Evolutionary conservation across 345 rosid species (phyloP).

Genomic region (Salix purpurea): DNA sequence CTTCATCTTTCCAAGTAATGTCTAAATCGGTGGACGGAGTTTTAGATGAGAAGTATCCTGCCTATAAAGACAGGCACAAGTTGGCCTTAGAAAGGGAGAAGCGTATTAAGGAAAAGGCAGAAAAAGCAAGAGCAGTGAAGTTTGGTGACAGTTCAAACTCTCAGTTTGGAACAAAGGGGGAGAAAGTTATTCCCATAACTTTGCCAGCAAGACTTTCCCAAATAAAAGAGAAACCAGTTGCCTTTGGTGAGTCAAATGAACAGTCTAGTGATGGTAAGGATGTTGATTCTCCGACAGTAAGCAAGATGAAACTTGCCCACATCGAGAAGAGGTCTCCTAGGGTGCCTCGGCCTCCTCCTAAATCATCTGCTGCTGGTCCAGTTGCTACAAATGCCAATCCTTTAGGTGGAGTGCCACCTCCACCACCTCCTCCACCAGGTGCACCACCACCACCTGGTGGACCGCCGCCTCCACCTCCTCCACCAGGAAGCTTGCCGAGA

Average conservation of each 20-base stretch:
- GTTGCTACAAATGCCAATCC: conserved; percentile 25
- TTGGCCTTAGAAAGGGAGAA: conserved; percentile 88
- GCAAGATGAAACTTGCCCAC: conserved; percentile 68
- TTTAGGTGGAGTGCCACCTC: conserved; percentile 43
- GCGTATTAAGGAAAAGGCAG: conserved; percentile 73
- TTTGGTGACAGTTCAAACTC: conserved; percentile 43
- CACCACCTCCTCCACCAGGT: conserved; percentile 57
- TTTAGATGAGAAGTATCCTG: conserved; percentile 80
- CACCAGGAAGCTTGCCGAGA: conserved; percentile 80
- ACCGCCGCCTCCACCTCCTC: conserved; percentile 76
- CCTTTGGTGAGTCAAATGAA: conserved; percentile 38
- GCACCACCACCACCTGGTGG: conserved; percentile 51
- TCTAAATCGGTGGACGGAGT: conserved; percentile 81
- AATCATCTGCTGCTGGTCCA: conserved; percentile 38
- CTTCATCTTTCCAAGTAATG: conserved; percentile 80
- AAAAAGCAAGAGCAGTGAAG: conserved; percentile 67
- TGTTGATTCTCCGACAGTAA: conserved; percentile 45
- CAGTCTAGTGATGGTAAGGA: conserved; percentile 51
- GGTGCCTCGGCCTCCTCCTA: conserved; percentile 87
- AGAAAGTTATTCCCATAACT: conserved; percentile 25
- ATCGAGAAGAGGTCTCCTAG: conserved; percentile 86
- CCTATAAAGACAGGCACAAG: conserved; percentile 87
- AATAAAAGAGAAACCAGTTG: conserved; percentile 57
- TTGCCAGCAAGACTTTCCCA: conserved; percentile 77
- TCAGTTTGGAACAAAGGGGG: conserved; percentile 25